Conservation (phyloP, 2,329 filamentous ascomycete species). For the Aaosphaeria pasadenensis region DNA sequence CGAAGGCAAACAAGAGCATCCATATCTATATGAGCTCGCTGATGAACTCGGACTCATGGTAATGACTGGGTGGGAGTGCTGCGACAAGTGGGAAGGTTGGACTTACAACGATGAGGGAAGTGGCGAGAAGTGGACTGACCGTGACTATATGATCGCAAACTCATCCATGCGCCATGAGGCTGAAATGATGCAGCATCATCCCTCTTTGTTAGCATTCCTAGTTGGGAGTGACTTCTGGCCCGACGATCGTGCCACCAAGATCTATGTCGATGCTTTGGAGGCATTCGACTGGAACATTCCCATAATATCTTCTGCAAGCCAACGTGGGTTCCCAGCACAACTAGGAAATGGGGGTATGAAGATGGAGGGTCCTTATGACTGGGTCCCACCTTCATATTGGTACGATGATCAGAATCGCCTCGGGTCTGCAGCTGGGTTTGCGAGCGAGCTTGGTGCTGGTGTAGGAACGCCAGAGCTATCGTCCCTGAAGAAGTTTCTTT, state of each 20-base stretch:
- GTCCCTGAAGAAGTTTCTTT: conserved; percentile 56
- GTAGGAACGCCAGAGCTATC: conserved; percentile 59
- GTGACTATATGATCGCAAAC: conserved; percentile 56
- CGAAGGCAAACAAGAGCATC: conserved; percentile 64
- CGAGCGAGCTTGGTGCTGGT: conserved; percentile 60
- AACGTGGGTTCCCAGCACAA: conserved; percentile 51
- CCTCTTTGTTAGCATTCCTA: conserved; percentile 57
- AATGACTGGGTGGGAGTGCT: conserved; percentile 64
- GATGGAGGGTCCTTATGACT: conserved; percentile 66
- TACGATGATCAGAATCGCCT: conserved; percentile 49
- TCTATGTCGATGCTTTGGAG: conserved; percentile 53
- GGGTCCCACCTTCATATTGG: conserved; percentile 65
- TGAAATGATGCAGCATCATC: conserved; percentile 58
- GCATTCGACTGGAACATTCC: conserved; percentile 56
- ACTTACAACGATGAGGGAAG: conserved; percentile 55
- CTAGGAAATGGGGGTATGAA: conserved; percentile 61
- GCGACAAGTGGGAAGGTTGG: conserved; percentile 67
- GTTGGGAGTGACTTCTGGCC: conserved; percentile 65
- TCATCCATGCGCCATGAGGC: conserved; percentile 59
- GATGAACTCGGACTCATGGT: conserved; percentile 61
- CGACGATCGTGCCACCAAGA: conserved; percentile 52
- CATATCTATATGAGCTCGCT: conserved; percentile 57
- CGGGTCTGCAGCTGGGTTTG: conserved; percentile 62
- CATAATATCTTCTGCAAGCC: conserved; percentile 57
- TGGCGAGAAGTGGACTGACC: conserved; percentile 48